phyloP scores from a whole-genome alignment of 306 rosid species.

The Acacia confusa region DNA sequence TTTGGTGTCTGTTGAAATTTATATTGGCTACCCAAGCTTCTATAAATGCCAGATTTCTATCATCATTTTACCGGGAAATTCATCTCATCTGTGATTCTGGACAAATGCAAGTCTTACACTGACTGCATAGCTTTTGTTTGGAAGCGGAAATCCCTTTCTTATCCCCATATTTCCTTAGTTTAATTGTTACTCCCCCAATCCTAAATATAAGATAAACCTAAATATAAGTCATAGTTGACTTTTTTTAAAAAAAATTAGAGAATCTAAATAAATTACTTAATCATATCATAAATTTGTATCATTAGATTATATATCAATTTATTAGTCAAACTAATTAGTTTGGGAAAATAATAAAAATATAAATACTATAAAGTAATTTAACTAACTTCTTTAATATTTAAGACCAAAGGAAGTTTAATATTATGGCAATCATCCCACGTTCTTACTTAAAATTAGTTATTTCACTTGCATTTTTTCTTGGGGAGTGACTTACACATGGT shows the following conservation, averaged over 20 bases:
- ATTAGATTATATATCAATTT: too few relatives aligned
- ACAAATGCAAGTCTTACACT: background rate
- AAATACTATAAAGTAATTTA: too few relatives aligned
- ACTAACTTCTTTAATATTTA: too few relatives aligned
- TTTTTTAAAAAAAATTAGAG: too few relatives aligned
- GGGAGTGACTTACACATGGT: conserved; percentile 59
- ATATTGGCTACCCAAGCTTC: background rate
- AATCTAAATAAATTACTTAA: too few relatives aligned
- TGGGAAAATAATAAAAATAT: too few relatives aligned
- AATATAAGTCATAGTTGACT: too few relatives aligned
- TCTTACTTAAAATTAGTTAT: conserved; percentile 30
- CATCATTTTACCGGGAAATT: background rate
- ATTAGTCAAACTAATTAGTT: too few relatives aligned
- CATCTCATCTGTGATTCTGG: conserved; percentile 25
- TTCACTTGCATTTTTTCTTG: conserved; percentile 35
- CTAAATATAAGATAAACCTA: too few relatives aligned
- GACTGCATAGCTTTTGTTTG: background rate
- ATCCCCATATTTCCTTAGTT: background rate
- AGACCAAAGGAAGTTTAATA: too few relatives aligned
- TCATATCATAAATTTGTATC: too few relatives aligned
- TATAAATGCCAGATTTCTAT: conserved; percentile 14
- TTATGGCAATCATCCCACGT: background rate
- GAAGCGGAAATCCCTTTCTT: background rate
- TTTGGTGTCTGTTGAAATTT: conserved; percentile 10
- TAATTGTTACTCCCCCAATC: too few relatives aligned